Conservation (phyloP, 2,329 filamentous ascomycete species). For the Thelonectria rubi region DNA sequence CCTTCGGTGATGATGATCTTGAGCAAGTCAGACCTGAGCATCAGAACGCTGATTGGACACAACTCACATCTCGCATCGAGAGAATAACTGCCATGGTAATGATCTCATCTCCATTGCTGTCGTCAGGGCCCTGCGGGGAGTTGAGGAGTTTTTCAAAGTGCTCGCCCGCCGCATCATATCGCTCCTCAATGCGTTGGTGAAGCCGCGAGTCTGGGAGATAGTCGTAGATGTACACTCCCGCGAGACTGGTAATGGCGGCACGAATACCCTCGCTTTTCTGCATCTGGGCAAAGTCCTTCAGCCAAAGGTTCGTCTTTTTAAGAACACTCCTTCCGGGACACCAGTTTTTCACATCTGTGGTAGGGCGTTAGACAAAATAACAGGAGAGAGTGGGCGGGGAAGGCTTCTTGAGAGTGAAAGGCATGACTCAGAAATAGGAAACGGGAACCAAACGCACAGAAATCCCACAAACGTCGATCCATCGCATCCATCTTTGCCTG, state of each 20-base stretch:
- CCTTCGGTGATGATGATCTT: conserved; percentile 51
- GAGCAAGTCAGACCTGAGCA: background rate
- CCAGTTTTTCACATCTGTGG: conserved; percentile 51
- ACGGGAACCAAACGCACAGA: conserved; percentile 45
- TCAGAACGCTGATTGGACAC: background rate
- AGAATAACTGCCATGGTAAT: conserved; percentile 51
- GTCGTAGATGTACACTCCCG: conserved; percentile 54
- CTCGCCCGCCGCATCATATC: conserved; percentile 44
- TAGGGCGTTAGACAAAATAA: conserved; percentile 9
- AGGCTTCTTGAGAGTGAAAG: background rate
- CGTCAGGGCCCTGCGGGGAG: conserved; percentile 32
- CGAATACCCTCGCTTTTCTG: conserved; percentile 47
- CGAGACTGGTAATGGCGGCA: conserved; percentile 52
- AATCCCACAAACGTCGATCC: conserved; percentile 47
- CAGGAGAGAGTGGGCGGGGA: background rate
- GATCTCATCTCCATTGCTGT: conserved; percentile 44
- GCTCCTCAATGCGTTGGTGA: conserved; percentile 46
- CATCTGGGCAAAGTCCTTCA: conserved; percentile 53
- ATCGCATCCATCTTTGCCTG: conserved; percentile 47
- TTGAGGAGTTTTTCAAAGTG: conserved; percentile 45
- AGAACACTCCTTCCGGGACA: conserved; percentile 53
- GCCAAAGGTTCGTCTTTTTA: conserved; percentile 51
- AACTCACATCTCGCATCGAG: conserved; percentile 52
- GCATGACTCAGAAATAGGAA: background rate
- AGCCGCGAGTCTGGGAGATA: conserved; percentile 48